A percentile compares a stretch with the other conserved stretches of the same genome.
phyloP scores from a whole-genome alignment of 306 rosid species.

The Malus orientalis region DNA sequence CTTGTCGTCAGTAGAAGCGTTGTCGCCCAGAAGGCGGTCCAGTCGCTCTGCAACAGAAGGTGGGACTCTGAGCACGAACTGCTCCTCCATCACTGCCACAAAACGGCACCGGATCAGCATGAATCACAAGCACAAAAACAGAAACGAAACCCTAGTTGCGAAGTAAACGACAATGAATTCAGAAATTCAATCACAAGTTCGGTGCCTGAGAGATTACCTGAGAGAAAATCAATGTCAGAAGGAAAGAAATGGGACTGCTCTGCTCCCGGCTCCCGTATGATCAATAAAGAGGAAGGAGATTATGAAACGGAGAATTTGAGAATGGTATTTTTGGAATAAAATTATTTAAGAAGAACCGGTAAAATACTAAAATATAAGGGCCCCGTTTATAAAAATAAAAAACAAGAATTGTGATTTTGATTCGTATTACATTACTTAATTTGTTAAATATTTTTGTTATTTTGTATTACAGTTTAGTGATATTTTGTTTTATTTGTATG shows the following conservation, averaged over 20 bases:
- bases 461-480: too few relatives aligned
- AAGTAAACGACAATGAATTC: neutral
- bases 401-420: too few relatives aligned
- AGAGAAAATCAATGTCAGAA: neutral
- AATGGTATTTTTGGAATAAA: neutral
- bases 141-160: neutral
- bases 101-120: neutral
- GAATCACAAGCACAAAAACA: neutral
- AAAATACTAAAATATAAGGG: too few relatives aligned
- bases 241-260: neutral
- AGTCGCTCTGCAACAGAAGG: constrained; percentile 48
- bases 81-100: constrained; percentile 47
- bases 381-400: too few relatives aligned
- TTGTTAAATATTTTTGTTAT: fast-evolving
- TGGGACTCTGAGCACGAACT: constrained; percentile 49
- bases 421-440: too few relatives aligned
- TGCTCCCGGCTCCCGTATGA: neutral
- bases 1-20: constrained; percentile 37
- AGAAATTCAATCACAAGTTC: neutral
- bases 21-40: constrained; percentile 39
- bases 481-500: too few relatives aligned
- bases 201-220: neutral
- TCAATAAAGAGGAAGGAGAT: neutral
- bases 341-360: neutral
- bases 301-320: neutral